Percentiles rank a stretch among this genome's conserved stretches.
Evolutionary conservation across 805 yeast genomes (phyloP).

Genomic region (Kuraishia capsulata): DNA sequence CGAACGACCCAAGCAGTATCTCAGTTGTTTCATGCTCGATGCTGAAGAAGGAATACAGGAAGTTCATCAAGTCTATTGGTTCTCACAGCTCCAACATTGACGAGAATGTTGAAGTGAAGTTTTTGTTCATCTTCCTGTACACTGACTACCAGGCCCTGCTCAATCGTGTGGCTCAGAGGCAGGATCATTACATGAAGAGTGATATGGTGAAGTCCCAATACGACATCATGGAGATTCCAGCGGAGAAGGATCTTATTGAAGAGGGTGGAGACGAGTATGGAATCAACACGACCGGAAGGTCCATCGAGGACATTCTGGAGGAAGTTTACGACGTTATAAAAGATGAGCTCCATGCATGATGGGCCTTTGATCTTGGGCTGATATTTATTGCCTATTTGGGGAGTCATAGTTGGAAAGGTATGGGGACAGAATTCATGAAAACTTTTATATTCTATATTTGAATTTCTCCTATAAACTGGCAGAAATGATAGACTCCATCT

Average conservation of each 20-base stretch:
- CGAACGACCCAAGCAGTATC: slow-evolving; percentile 11
- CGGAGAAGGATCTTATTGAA: slow-evolving; percentile 16
- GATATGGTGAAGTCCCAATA: slow-evolving; percentile 79
- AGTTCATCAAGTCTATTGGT: slow-evolving; percentile 36
- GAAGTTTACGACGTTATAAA: slow-evolving; percentile 13
- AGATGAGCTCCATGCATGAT: slow-evolving; percentile 4
- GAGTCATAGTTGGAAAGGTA: background rate
- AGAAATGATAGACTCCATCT: too few species aligned
- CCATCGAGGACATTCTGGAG: slow-evolving; percentile 5
- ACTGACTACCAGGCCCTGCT: slow-evolving; percentile 54
- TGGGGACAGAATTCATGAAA: too few species aligned
- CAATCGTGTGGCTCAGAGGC: slow-evolving; percentile 51
- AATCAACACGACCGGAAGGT: slow-evolving; percentile 4
- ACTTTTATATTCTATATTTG: too few species aligned
- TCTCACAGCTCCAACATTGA: slow-evolving; percentile 2
- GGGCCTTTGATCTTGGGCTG: too few species aligned
- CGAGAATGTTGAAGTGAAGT: slow-evolving; percentile 22
- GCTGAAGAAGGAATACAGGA: slow-evolving; percentile 67
- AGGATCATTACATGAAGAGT: slow-evolving; percentile 80
- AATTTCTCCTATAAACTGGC: too few species aligned
- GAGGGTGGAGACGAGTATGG: slow-evolving; percentile 8
- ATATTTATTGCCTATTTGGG: too few species aligned
- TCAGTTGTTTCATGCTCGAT: slow-evolving; percentile 79
- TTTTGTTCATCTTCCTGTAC: slow-evolving; percentile 58
- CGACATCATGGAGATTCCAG: slow-evolving; percentile 65